Evolutionary conservation across 163 green algal genomes (phyloP).

Genomic region (Prototheca wickerhamii): DNA sequence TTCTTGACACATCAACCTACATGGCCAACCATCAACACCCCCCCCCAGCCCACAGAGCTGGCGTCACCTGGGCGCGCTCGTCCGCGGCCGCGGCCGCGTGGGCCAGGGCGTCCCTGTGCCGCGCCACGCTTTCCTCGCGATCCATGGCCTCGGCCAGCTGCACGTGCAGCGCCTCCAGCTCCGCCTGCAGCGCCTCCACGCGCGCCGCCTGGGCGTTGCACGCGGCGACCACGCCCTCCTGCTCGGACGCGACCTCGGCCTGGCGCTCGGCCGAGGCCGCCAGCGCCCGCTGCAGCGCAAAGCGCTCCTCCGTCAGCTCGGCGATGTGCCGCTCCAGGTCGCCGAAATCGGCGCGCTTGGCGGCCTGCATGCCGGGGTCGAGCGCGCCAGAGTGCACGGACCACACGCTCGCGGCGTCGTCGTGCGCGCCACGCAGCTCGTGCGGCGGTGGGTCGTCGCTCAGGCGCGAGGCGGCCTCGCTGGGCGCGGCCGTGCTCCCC

Average conservation of each 20-base stretch:
- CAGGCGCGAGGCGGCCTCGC: too few relatives aligned
- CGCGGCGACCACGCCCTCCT: constrained; percentile 38
- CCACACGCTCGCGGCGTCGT: too few relatives aligned
- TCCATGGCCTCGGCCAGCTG: constrained; percentile 23
- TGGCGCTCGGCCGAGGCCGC: constrained; percentile 32
- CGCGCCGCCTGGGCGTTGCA: constrained; percentile 43
- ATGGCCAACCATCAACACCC: too few relatives aligned
- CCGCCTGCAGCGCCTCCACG: constrained; percentile 32
- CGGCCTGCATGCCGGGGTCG: too few relatives aligned
- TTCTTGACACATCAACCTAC: too few relatives aligned
- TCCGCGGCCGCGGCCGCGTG: constrained; percentile 1
- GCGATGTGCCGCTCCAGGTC: constrained; percentile 74
- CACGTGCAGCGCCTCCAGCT: constrained; percentile 14
- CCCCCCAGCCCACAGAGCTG: too few relatives aligned
- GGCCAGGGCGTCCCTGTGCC: not conserved
- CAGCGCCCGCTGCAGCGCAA: constrained; percentile 53
- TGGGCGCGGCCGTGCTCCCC: too few relatives aligned
- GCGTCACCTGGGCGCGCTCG: constrained; percentile 41
- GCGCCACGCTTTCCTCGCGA: constrained; percentile 9
- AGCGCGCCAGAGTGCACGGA: too few relatives aligned
- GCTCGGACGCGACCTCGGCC: constrained; percentile 53
- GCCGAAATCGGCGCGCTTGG: constrained; percentile 37
- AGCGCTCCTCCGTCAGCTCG: constrained; percentile 74
- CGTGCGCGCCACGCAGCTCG: too few relatives aligned
- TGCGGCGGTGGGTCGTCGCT: too few relatives aligned